phyloP scores from a whole-genome alignment of 352 stramenopile species.

The Pythium biforme region DNA sequence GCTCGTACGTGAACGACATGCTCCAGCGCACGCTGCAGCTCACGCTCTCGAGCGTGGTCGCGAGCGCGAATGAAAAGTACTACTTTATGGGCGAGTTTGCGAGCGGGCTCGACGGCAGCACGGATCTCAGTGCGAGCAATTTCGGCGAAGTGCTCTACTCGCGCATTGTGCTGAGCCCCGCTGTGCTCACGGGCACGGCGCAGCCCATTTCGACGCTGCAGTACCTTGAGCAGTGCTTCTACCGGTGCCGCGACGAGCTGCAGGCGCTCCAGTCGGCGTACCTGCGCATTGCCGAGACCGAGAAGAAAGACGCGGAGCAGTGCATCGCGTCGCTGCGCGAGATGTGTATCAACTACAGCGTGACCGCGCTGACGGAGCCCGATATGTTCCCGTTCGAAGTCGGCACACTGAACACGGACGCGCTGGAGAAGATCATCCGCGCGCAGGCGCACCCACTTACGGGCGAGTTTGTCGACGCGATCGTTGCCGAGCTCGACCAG shows the following conservation, averaged over 20 bases:
- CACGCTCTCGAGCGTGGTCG: conserved; percentile 44
- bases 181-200: conserved; percentile 41
- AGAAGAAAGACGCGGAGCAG: conserved; percentile 52
- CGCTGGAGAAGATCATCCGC: conserved; percentile 70
- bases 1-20: conserved; percentile 77
- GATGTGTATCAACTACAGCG: conserved; percentile 87
- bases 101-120: conserved; percentile 7
- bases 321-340: conserved; percentile 57
- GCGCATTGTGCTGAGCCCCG: conserved; percentile 58
- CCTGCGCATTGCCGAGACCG: conserved; percentile 38
- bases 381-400: conserved; percentile 83
- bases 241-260: conserved; percentile 64
- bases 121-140: conserved; percentile 38
- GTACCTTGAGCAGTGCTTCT: conserved; percentile 80
- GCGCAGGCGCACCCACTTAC: conserved; percentile 51
- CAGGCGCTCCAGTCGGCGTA: conserved; percentile 71
- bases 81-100: conserved; percentile 45
- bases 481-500: conserved; percentile 51
- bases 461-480: conserved; percentile 53
- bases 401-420: conserved; percentile 61
- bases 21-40: conserved; percentile 65
- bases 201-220: conserved; percentile 59
- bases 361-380: conserved; percentile 76
- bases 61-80: conserved; percentile 30
- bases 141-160: conserved; percentile 71